Base-by-base conservation (phyloP, 2,329 filamentous ascomycete species). In the Penicillium sp. region DNA sequence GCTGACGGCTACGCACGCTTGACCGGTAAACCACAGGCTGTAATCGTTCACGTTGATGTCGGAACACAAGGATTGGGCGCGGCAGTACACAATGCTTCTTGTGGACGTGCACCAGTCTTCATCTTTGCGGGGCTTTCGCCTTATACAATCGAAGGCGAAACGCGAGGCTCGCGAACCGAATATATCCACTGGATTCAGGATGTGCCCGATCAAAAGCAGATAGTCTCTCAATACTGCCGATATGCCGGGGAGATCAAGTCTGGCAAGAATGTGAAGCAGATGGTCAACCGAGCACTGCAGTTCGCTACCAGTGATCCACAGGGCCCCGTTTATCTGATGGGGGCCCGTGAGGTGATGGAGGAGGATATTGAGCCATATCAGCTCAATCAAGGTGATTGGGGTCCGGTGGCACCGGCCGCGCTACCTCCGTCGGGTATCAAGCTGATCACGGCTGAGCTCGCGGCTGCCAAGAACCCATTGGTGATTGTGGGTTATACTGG, bases 141-240 rank as follows among this genome's bases (percentile, higher is more conserved):
- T 0, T 91, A 87, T 72, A 93, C 91, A 0, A 83, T 89, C 33
- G 89, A 93, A 68, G 91, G 91, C 16, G 91, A 94, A 76, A 86
- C 90, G 78, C 84, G 88, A 0, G 91, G 91, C 13, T 88, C 84
- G n/a, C 82, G 91, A 57, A 93, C 90, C 1, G 91, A 94, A 76
- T 93, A 91, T 73, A 93, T 93, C 67, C 91, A 94, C 74, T 94
- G 91, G 90, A 89, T 93, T 35, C 91, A 94, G 70, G 90, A 94
- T 75, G 89, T 93, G 2, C 90, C 89, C 0, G 90, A 94, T 70
- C 91, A 94, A 75, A 91, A 89, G 74, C 84, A 87, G 69, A 93
- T 96, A 61, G 81, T 96, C 3, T 81, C 85, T 0, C 92, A 96
- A 78, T 96, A 96, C 76, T 96, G 93, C 74, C 85, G 92, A 10